These are phyloP conservation scores for Boletus vinaceobasis DNA, from an alignment of 768 basidiomycete species.

Conservation along the genomic window DNA sequence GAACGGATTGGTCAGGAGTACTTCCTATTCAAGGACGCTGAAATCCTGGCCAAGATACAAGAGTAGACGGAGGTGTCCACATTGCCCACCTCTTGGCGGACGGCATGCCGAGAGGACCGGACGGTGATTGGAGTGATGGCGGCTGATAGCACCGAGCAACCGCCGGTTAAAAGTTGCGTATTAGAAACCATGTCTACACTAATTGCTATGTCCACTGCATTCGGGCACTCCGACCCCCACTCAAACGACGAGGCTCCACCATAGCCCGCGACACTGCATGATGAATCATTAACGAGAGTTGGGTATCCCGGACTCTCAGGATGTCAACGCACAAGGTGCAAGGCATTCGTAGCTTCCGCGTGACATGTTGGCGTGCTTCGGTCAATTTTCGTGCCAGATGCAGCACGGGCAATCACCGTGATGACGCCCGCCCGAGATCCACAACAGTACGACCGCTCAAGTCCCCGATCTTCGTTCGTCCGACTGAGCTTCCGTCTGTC, in stretches of 20 bases:
- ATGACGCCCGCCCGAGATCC: too few species aligned
- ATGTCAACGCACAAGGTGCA: too few species aligned
- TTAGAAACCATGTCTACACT: constrained; percentile 13
- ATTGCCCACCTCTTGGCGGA: background rate
- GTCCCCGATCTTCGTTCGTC: background rate
- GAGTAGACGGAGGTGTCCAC: constrained; percentile 51
- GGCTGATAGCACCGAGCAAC: too few species aligned
- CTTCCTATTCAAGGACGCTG: constrained; percentile 89
- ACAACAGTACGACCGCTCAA: background rate
- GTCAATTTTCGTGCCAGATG: too few species aligned
- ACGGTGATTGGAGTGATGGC: too few species aligned
- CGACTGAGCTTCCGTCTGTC: background rate
- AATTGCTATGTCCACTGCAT: constrained; percentile 24
- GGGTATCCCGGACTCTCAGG: too few species aligned
- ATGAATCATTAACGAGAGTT: too few species aligned
- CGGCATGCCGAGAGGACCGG: background rate
- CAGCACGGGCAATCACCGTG: too few species aligned
- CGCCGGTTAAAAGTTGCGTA: constrained; percentile 6
- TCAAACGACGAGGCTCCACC: constrained; percentile 14
- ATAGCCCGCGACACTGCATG: background rate
- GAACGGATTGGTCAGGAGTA: constrained; percentile 64
- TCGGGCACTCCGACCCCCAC: constrained; percentile 33
- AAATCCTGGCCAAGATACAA: constrained; percentile 94
- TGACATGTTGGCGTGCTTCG: too few species aligned
- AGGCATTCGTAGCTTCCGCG: too few species aligned